Evolutionary conservation across 345 rosid genomes (phyloP).

Genomic region (Lenwebbia sp.): DNA sequence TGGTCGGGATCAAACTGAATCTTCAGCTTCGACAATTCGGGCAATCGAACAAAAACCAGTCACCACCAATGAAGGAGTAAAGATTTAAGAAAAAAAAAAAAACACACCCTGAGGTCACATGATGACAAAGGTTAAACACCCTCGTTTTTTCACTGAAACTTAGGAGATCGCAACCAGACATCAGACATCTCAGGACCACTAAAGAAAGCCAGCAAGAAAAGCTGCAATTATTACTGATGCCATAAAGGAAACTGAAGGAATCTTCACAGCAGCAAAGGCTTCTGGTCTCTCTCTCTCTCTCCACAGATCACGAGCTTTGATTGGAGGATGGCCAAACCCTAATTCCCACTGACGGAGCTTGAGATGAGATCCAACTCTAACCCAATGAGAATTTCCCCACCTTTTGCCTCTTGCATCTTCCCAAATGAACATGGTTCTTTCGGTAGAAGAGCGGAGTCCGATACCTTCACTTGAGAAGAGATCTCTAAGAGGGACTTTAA

Average conservation of each 20-base stretch:
- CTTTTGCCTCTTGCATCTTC: background rate
- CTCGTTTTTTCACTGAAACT: background rate
- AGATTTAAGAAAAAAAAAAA: background rate
- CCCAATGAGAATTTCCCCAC: background rate
- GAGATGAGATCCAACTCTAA: background rate
- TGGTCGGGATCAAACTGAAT: background rate
- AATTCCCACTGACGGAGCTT: background rate
- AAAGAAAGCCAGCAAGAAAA: background rate
- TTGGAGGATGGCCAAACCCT: background rate
- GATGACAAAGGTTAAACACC: background rate
- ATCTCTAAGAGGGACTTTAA: too few relatives aligned
- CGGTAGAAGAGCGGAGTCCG: too few relatives aligned
- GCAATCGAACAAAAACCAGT: background rate
- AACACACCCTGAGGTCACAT: background rate
- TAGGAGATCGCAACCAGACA: background rate
- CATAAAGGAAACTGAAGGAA: background rate
- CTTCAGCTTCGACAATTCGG: background rate
- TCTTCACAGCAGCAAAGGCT: background rate
- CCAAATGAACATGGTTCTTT: background rate
- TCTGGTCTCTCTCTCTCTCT: background rate
- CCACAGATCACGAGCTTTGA: background rate
- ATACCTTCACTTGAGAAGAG: too few relatives aligned
- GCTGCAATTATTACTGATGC: background rate
- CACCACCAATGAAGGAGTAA: background rate
- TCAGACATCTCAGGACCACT: background rate